Evolutionary conservation across 129 eudicot species (phyloP).

Genomic region (Gnaphalium uliginosum): DNA sequence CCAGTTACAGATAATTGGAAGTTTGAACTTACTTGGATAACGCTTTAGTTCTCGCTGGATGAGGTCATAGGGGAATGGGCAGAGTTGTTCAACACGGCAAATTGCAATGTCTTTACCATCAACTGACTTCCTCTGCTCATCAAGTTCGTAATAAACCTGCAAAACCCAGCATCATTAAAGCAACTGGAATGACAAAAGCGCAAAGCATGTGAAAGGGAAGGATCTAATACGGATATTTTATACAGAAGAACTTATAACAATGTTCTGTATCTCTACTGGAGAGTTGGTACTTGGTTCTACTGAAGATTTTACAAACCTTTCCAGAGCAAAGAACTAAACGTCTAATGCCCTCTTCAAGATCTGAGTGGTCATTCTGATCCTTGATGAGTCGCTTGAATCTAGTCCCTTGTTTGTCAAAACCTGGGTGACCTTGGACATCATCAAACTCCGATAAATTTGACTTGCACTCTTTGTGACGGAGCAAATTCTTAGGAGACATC

Average conservation of each 20-base stretch:
- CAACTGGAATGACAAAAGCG: slow-evolving; percentile 10
- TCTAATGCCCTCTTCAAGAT: slow-evolving; percentile 92
- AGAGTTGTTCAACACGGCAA: slow-evolving; percentile 94
- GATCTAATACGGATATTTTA: background rate
- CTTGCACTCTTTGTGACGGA: slow-evolving; percentile 96
- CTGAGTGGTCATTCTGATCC: slow-evolving; percentile 89
- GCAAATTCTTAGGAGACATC: slow-evolving; percentile 94
- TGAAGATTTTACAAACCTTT: slow-evolving; percentile 55
- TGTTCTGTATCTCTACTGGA: background rate
- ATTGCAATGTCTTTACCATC: slow-evolving; percentile 79
- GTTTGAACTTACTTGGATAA: slow-evolving; percentile 79
- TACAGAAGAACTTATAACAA: background rate
- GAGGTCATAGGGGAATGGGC: slow-evolving; percentile 98
- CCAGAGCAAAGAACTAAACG: slow-evolving; percentile 97
- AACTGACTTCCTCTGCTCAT: slow-evolving; percentile 68
- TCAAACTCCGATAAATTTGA: slow-evolving; percentile 95
- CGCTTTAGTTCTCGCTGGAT: slow-evolving; percentile 93
- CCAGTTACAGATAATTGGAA: background rate
- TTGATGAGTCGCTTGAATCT: slow-evolving; percentile 95
- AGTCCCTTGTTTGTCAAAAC: slow-evolving; percentile 98
- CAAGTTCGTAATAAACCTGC: slow-evolving; percentile 94
- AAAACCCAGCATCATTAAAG: slow-evolving; percentile 17
- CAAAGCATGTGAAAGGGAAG: background rate
- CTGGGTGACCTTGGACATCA: slow-evolving; percentile 97
- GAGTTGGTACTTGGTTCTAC: background rate